Conservation (phyloP, 176 grass and related monocot species). For the Metroxylon sagu region DNA sequence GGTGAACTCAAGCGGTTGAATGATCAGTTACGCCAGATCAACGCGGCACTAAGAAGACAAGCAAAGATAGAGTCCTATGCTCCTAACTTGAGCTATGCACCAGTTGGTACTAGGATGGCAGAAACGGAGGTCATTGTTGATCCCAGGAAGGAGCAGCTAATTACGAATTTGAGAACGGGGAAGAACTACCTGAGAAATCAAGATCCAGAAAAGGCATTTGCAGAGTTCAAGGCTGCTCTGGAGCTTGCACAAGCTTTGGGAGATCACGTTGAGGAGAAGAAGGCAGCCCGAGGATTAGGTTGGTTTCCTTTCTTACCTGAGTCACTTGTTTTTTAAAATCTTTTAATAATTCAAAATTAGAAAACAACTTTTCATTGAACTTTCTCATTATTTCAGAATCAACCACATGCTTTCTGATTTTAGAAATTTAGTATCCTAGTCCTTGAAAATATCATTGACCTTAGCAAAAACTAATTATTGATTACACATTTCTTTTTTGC, state of each 20-base stretch:
- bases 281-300: constrained; percentile 92
- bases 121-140: constrained; percentile 84
- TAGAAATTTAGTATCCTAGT: too few species aligned
- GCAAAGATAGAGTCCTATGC: constrained; percentile 98
- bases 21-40: constrained; percentile 90
- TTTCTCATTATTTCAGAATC: neutral
- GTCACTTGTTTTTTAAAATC: constrained; percentile 5
- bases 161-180: constrained; percentile 65
- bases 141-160: constrained; percentile 66
- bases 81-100: constrained; percentile 84
- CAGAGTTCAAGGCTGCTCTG: constrained; percentile 75
- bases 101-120: constrained; percentile 56
- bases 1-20: constrained; percentile 78
- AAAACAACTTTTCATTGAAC: neutral
- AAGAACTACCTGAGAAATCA: constrained; percentile 87
- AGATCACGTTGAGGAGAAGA: constrained; percentile 95
- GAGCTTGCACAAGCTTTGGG: constrained; percentile 61
- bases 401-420: too few species aligned
- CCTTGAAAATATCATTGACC: too few species aligned
- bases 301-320: constrained; percentile 5
- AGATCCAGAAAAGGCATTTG: constrained; percentile 60
- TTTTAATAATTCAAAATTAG: neutral
- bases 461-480: too few species aligned
- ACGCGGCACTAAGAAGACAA: constrained; percentile 88
- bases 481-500: too few species aligned